Conservation (phyloP, 2,329 filamentous ascomycete genomes). For the Fusarium sublunatum region DNA sequence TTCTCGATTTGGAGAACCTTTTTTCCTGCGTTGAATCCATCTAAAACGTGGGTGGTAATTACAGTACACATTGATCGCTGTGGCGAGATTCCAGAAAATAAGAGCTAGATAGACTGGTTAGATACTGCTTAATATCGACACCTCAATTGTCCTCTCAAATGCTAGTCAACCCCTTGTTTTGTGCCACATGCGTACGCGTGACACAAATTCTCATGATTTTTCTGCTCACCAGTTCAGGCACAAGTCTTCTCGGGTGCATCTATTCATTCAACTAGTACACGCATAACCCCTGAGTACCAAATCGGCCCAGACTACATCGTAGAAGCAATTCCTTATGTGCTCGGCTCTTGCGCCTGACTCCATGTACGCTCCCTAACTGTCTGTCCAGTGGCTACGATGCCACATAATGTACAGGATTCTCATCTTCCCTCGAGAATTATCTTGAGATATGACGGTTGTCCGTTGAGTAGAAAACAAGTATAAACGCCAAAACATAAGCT, state of each 20-base stretch:
- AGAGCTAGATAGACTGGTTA: slow-evolving; percentile 23
- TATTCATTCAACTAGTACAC: slow-evolving; percentile 7
- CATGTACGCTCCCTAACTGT: slow-evolving; percentile 1
- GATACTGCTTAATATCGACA: slow-evolving; percentile 1
- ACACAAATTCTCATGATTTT: not conserved
- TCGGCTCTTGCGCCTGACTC: slow-evolving; percentile 22
- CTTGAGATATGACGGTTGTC: not conserved
- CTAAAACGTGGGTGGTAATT: not conserved
- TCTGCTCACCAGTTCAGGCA: not conserved
- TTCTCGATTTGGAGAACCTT: slow-evolving; percentile 21
- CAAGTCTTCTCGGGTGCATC: not conserved
- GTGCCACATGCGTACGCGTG: not conserved
- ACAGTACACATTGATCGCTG: not conserved
- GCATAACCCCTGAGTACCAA: slow-evolving; percentile 1
- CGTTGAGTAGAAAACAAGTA: not conserved
- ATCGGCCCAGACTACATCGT: not conserved
- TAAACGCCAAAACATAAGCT: not conserved
- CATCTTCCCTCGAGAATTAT: not conserved
- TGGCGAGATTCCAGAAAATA: slow-evolving; percentile 4
- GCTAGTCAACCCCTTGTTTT: not conserved
- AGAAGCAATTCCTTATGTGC: not conserved
- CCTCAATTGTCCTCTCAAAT: not conserved
- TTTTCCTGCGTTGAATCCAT: slow-evolving; percentile 21
- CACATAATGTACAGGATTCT: slow-evolving; percentile 16
- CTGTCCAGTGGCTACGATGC: slow-evolving; percentile 1